Percentiles rank a stretch among this genome's conserved stretches.
Evolutionary conservation across 306 rosid genomes (phyloP).

Genomic region (Rosa persica): DNA sequence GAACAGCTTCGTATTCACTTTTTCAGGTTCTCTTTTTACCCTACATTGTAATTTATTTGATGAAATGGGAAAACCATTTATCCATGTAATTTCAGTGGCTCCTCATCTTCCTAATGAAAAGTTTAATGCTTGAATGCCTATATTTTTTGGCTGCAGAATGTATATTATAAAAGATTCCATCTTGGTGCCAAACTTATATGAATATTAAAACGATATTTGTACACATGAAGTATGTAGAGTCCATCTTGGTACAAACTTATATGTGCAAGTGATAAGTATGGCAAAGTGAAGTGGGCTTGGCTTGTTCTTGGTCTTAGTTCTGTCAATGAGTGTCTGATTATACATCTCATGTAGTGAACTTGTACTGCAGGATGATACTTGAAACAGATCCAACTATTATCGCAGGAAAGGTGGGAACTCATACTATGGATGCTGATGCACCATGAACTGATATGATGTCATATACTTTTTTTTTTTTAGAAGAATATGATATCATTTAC

Average conservation of each 20-base stretch:
- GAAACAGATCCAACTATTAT: constrained; percentile 80
- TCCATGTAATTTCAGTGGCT: neutral
- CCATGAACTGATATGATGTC: no score
- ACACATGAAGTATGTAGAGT: no score
- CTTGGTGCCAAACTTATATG: no score
- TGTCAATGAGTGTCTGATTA: neutral
- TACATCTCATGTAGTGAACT: neutral
- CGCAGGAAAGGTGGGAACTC: constrained; percentile 89
- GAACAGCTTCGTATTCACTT: neutral
- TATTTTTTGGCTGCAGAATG: neutral
- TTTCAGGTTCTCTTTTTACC: neutral
- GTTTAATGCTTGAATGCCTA: neutral
- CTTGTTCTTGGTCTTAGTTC: neutral
- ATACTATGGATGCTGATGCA: constrained; percentile 67
- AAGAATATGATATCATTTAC: no score
- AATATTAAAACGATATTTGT: no score
- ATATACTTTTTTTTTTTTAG: no score
- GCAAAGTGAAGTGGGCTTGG: neutral
- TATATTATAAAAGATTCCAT: neutral
- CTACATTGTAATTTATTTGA: neutral
- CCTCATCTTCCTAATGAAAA: neutral
- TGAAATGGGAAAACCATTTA: neutral
- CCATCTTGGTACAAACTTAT: no score
- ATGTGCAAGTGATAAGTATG: constrained; percentile 31
- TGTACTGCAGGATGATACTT: constrained; percentile 62